These are phyloP conservation scores for Cordyceps farinosa DNA, from an alignment of 2,329 filamentous ascomycete genomes.

Conservation along the genomic window DNA sequence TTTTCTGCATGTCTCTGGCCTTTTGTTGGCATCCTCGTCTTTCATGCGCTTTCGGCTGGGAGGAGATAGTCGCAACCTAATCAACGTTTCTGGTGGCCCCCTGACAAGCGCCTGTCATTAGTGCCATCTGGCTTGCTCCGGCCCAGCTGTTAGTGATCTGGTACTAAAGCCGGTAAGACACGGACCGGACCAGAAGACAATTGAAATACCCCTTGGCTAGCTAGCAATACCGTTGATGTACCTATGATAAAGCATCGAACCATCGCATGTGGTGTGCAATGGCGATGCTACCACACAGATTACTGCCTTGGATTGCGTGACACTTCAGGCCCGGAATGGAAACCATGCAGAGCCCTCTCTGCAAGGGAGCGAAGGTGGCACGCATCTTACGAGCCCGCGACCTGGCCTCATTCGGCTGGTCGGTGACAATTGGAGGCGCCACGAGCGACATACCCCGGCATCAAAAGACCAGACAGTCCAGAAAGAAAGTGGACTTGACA, in stretches of 20 bases:
- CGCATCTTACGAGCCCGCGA: not conserved
- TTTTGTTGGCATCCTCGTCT: not conserved
- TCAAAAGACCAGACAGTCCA: not conserved
- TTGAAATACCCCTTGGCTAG: not conserved
- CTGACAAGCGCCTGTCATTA: slow-evolving; percentile 11
- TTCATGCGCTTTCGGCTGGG: not conserved
- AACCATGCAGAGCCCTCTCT: not conserved
- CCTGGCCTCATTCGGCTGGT: not conserved
- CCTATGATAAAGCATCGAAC: not conserved
- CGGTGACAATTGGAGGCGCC: not conserved
- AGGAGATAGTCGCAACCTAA: not conserved
- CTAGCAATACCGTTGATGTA: not conserved
- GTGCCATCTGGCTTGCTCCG: slow-evolving; percentile 6
- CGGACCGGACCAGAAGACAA: not conserved
- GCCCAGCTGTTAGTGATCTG: slow-evolving; percentile 10
- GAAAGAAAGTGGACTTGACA: not conserved
- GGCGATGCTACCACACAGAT: not conserved
- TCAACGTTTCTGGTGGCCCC: not conserved
- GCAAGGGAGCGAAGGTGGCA: not conserved
- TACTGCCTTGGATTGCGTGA: not conserved
- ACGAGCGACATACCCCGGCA: not conserved
- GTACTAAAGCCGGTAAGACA: slow-evolving; percentile 9
- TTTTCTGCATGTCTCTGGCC: not conserved
- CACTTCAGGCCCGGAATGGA: not conserved
- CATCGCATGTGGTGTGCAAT: not conserved